Percentiles rank a stretch among this genome's conserved stretches.
Evolutionary conservation across 148 eudicot species (phyloP).

Genomic region (Amaranthus cruentus): DNA sequence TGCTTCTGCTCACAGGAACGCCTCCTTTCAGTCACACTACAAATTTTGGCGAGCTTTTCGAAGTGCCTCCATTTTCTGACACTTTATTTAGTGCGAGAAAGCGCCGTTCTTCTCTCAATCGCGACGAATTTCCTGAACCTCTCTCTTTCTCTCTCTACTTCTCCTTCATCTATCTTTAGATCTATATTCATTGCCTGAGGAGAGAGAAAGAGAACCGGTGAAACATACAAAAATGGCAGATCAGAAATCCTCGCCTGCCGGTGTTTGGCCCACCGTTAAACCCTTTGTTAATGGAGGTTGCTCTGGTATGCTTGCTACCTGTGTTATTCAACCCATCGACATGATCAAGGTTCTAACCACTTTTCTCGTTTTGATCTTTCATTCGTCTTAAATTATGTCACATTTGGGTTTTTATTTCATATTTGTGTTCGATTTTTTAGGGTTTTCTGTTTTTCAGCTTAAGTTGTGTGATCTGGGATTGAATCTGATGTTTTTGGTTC

Average conservation of each 20-base stretch:
- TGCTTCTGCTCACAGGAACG: too few species aligned
- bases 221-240: conserved; percentile 26
- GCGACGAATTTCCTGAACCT: not conserved
- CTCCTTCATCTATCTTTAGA: not conserved
- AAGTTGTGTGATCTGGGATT: conserved; percentile 2
- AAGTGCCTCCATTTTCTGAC: not conserved
- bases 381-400: not conserved
- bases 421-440: not conserved
- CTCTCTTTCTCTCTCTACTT: conserved; percentile 4
- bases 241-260: conserved; percentile 23
- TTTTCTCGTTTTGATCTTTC: not conserved
- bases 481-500: not conserved
- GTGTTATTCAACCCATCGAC: conserved; percentile 45
- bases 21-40: too few species aligned
- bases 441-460: not conserved
- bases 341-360: conserved; percentile 30
- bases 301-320: conserved; percentile 47
- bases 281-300: conserved; percentile 52
- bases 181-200: not conserved
- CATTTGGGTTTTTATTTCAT: not conserved
- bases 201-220: not conserved
- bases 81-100: not conserved
- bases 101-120: conserved; percentile 9
- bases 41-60: not conserved
- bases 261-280: conserved; percentile 37